Conservation (phyloP, 768 basidiomycete genomes). For the Pilatotrama ljubarskyi region DNA sequence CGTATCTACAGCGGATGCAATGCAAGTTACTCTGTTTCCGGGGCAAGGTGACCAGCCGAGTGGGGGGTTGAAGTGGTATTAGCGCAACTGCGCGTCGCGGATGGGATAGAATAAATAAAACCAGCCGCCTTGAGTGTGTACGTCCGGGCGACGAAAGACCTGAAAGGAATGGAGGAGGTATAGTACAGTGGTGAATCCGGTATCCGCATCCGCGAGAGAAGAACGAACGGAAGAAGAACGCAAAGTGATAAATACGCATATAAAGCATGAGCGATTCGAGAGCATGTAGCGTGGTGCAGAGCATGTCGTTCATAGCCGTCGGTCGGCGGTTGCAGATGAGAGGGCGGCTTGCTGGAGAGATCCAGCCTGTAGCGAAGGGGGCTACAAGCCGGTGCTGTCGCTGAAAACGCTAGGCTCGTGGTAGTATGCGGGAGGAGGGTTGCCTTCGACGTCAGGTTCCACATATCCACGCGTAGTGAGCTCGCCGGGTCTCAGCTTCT, state of each 20-base stretch:
- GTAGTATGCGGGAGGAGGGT: conserved; percentile 20
- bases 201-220: conserved; percentile 8
- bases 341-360: too few species aligned
- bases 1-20: background rate
- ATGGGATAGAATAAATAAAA: conserved; percentile 14
- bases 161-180: background rate
- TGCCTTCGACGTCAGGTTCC: conserved; percentile 19
- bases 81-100: conserved; percentile 12
- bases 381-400: conserved; percentile 12
- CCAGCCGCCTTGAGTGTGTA: background rate
- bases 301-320: conserved; percentile 2
- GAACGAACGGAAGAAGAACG: background rate
- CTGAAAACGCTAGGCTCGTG: conserved; percentile 17
- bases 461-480: conserved; percentile 27
- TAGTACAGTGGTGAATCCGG: background rate
- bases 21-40: background rate
- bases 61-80: background rate
- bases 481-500: conserved; percentile 23
- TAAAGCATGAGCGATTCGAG: conserved; percentile 13
- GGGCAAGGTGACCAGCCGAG: conserved; percentile 1
- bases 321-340: background rate
- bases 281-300: conserved; percentile 12
- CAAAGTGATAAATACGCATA: conserved; percentile 13
- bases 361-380: background rate
- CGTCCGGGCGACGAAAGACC: background rate